Evolutionary conservation across 352 stramenopile species (phyloP), one percentile per base, ranked within the genome.

Genomic region (Globisporangium sylvaticum): DNA sequence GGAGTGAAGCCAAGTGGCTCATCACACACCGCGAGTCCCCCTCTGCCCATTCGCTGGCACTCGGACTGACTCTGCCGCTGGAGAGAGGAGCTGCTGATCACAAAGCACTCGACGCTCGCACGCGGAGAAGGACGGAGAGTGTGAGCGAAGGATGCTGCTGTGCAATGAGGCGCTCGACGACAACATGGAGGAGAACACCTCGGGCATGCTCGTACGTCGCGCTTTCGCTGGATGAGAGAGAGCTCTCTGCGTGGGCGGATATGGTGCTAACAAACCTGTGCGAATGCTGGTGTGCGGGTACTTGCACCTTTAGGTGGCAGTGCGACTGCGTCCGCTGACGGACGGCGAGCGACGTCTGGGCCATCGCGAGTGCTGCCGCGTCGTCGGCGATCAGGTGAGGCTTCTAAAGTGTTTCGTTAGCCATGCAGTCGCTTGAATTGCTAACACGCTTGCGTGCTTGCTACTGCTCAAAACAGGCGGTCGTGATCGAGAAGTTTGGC

Each of bases 401-500:
- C 10, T 39, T 42, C 3, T n/a, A 7, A 2, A 25, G 15, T 39
- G 18, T 58, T 29, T 24, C 7, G 12, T 32, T 29, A 46, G 0
- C 22, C 20, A 58, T 65, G 25, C 8, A 34, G 20, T n/a, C 6
- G 4, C 9, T 48, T n/a, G 39, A 48, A n/a, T 48, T 48, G 39
- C 15, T 48, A n/a, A 48, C 5, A n/a, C 39, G 39, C 39, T 48
- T 42, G 58, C 4, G 53, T 34, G 32, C 25, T 55, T 4, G 27
- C 9, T 39, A 24, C 1, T 29, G 56, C 14, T 44, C 8, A 25
- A 6, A 37, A 4, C 60, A 87, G 78, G 78, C 80, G n/a, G 78
- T 88, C 8, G 76, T 88, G 58, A 88, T 88, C 60, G 76, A 88
- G 46, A 84, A 84, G 57, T 81, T 80, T 71, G 76, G 77, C 12